A percentile compares a stretch with the other conserved stretches of the same genome.
Evolutionary conservation across 306 rosid genomes (phyloP).

Genomic region (Bauhinia variegata): DNA sequence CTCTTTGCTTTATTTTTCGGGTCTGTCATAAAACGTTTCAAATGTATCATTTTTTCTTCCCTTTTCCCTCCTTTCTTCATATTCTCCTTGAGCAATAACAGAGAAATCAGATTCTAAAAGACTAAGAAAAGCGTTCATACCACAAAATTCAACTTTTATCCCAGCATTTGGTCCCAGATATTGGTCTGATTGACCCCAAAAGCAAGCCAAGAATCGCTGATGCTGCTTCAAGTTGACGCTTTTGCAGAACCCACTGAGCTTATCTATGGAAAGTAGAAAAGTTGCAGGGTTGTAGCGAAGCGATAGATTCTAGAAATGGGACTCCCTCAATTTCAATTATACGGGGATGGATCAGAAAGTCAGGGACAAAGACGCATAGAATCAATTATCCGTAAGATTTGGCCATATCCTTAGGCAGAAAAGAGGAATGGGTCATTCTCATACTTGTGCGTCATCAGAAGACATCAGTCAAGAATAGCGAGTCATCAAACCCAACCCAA

Average conservation of each 20-base stretch:
- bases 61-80: neutral
- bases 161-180: slow-evolving; percentile 23
- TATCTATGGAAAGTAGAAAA: neutral
- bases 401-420: neutral
- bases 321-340: neutral
- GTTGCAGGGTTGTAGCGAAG: neutral
- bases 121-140: slow-evolving; percentile 41
- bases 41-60: slow-evolving; percentile 14
- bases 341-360: neutral
- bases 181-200: neutral
- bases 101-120: slow-evolving; percentile 33
- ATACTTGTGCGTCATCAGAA: no score
- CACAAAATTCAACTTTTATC: slow-evolving; percentile 44
- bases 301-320: neutral
- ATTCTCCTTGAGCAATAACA: neutral
- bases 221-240: slow-evolving; percentile 7
- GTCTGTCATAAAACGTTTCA: slow-evolving; percentile 16
- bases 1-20: slow-evolving; percentile 29
- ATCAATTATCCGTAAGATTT: neutral
- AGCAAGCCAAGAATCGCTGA: slow-evolving; percentile 10
- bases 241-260: neutral
- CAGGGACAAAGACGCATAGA: neutral
- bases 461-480: no score
- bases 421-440: no score
- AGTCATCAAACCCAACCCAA: no score